Base-by-base conservation (phyloP, 208 protist species). In the Wallacemonas sp. region DNA sequence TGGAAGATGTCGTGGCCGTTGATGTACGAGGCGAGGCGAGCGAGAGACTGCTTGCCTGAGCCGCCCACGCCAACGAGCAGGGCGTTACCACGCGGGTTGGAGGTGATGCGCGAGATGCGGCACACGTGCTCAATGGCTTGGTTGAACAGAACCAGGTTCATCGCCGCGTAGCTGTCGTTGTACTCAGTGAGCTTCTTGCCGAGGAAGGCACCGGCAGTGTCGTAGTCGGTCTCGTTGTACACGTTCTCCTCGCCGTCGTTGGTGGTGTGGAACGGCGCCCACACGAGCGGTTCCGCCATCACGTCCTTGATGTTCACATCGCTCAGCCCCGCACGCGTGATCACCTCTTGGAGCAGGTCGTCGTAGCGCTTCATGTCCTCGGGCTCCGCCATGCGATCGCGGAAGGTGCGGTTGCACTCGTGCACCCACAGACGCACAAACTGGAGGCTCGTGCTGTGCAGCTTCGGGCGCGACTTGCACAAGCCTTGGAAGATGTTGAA, bases 111-210 rank as follows among this genome's bases (percentile, higher is more conserved):
- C n/a, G 93, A 79, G 76, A 99, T 99, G 62, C 98, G 84, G 69
- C 95, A 97, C 29, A 99, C 76, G 68, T 99, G 98, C 75, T 99
- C 91, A 64, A 99, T 98, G 46, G 98, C 98, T 72, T 98, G 93
- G 62, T 98, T 88, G 81, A 99, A 99, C 23, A 99, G 80, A 49
- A 99, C 98, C 16, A 99, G 81, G 70, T 99, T 92, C 98, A 99
- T 99, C 21, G 83, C 82, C 8, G 97, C 91, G 74, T 92, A 95
- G 68, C 78, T 88, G 38, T 98, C 95, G 78, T 99, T 99, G 85
- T 99, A 99, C 69, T 98, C 91, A 32, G 73, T 58, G 8, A 99
- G 80, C 72, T 97, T 97, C 58, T 92, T 92, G n/a, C 83, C 66
- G 44, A 99, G 69, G 61, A 95, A 89, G 32, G 65, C 65, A 11